Percentiles rank a stretch among this genome's conserved stretches.
These are phyloP conservation scores for Fusarium pseudograminearum DNA, from an alignment of 2,329 filamentous ascomycete species.

Conservation along the genomic window DNA sequence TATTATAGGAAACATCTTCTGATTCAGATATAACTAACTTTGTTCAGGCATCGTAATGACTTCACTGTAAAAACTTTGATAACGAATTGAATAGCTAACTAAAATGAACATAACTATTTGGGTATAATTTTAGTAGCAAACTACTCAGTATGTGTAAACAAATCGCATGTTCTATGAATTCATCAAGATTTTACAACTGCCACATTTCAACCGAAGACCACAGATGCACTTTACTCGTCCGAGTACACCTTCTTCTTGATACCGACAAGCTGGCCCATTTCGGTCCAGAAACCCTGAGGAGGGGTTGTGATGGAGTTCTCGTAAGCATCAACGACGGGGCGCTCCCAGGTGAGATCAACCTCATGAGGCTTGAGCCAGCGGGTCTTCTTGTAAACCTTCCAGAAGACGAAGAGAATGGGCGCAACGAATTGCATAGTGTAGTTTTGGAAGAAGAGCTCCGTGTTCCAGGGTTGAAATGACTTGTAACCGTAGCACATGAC, in stretches of 20 bases:
- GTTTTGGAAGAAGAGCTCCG: constrained; percentile 62
- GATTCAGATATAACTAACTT: neutral
- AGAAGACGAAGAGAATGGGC: constrained; percentile 66
- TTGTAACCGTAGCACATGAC: constrained; percentile 68
- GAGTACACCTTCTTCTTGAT: constrained; percentile 23
- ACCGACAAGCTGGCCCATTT: constrained; percentile 55
- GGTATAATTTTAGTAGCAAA: constrained; percentile 44
- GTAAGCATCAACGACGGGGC: constrained; percentile 69
- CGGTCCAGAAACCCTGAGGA: constrained; percentile 67
- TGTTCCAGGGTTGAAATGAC: constrained; percentile 62
- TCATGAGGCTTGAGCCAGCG: constrained; percentile 65
- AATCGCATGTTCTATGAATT: constrained; percentile 28
- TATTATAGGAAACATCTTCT: neutral
- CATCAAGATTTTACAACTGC: constrained; percentile 21
- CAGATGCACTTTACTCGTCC: constrained; percentile 7
- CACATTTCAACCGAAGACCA: neutral
- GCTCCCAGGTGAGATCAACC: constrained; percentile 70
- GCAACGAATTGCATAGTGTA: constrained; percentile 69
- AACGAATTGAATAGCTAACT: neutral
- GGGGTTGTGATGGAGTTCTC: constrained; percentile 63
- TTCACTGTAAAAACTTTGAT: neutral
- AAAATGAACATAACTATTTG: constrained; percentile 36
- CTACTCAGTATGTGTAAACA: constrained; percentile 22
- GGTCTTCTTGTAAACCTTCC: constrained; percentile 74
- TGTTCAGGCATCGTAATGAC: neutral